Conservation (phyloP, 2,329 filamentous ascomycete genomes). For the Amauroascus verrucosus region DNA sequence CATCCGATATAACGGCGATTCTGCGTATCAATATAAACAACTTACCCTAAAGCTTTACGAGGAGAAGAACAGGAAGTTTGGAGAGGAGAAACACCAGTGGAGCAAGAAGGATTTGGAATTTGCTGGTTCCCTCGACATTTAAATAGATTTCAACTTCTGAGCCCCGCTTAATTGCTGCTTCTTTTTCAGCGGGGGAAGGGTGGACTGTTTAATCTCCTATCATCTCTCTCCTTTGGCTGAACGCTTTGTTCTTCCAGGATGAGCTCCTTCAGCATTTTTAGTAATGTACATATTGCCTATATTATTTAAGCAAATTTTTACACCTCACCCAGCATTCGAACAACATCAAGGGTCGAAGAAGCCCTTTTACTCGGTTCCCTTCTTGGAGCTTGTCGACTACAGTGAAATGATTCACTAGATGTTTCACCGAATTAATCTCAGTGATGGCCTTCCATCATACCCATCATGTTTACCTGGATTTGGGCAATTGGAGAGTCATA, state of each 20-base stretch:
- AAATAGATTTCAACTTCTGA: background rate
- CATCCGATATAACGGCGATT: slow-evolving; percentile 49
- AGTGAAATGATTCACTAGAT: too few species aligned
- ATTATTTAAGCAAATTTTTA: background rate
- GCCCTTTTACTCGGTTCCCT: too few species aligned
- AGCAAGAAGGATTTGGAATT: slow-evolving; percentile 27
- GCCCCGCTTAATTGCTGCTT: background rate
- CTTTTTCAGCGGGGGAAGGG: background rate
- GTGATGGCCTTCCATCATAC: too few species aligned
- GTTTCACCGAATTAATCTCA: too few species aligned
- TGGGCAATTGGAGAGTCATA: too few species aligned
- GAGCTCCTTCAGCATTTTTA: background rate
- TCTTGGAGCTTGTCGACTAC: too few species aligned
- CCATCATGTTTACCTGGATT: too few species aligned
- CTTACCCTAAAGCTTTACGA: slow-evolving; percentile 51
- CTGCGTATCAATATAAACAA: slow-evolving; percentile 51
- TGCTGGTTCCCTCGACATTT: background rate
- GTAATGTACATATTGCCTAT: slow-evolving; percentile 2
- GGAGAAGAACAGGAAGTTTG: slow-evolving; percentile 45
- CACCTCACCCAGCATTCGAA: too few species aligned
- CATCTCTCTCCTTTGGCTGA: background rate
- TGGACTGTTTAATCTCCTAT: background rate
- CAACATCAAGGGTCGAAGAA: too few species aligned
- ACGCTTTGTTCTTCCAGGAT: background rate
- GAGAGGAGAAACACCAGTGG: slow-evolving; percentile 38